Conservation (phyloP, 805 yeast genomes). For the Tetrapisispora nanseiensis region DNA sequence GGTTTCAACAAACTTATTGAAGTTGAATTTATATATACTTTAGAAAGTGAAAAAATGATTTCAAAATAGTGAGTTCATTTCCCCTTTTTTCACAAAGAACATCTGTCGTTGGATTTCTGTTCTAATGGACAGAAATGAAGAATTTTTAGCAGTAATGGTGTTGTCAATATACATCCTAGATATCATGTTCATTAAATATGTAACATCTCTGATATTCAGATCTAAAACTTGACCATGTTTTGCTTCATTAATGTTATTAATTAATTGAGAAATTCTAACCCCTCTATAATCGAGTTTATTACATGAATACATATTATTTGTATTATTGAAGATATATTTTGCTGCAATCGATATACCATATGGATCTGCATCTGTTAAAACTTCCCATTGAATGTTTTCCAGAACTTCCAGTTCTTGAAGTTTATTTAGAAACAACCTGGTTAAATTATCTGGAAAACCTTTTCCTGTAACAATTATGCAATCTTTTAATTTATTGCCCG, state of each 20-base stretch:
- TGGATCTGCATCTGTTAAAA: slow-evolving; percentile 56
- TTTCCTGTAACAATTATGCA: slow-evolving; percentile 49
- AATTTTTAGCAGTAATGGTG: not conserved
- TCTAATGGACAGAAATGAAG: slow-evolving; percentile 3
- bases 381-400: slow-evolving; percentile 28
- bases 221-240: not conserved
- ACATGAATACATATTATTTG: slow-evolving; percentile 6
- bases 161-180: not conserved
- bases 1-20: too few relatives aligned
- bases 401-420: slow-evolving; percentile 17
- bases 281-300: slow-evolving; percentile 17
- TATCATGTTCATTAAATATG: slow-evolving; percentile 11
- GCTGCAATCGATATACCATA: slow-evolving; percentile 52
- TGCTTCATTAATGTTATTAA: slow-evolving; percentile 2
- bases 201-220: slow-evolving; percentile 21
- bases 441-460: slow-evolving; percentile 58
- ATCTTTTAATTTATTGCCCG: not conserved
- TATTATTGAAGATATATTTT: slow-evolving; percentile 29
- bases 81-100: slow-evolving; percentile 47
- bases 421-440: slow-evolving; percentile 35
- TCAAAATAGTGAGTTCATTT: slow-evolving; percentile 38
- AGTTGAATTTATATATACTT: too few relatives aligned
- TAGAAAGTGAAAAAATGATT: too few relatives aligned
- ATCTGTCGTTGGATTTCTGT: slow-evolving; percentile 51
- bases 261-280: slow-evolving; percentile 11